phyloP scores from a whole-genome alignment of 305 asterid genomes.

The Fraxinus ornus region DNA sequence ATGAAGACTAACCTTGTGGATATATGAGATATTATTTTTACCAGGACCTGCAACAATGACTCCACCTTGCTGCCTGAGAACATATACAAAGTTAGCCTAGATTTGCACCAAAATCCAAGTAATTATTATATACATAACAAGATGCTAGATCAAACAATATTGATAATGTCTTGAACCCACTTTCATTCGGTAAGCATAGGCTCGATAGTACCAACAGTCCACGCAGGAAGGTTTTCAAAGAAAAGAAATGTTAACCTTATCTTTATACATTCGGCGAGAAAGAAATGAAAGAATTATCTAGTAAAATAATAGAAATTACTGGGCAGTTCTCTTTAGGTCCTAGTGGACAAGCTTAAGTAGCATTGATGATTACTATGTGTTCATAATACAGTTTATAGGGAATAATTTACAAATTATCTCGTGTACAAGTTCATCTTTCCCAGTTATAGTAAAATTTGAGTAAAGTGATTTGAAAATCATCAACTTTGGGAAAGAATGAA shows the following conservation, averaged over 20 bases:
- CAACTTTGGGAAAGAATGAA: neutral
- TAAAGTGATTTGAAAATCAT: neutral
- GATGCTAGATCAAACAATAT: neutral
- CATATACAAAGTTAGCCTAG: conserved; percentile 10
- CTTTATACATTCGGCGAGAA: neutral
- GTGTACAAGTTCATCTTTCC: neutral
- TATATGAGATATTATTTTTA: conserved; percentile 62
- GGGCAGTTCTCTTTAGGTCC: neutral
- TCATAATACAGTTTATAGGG: neutral
- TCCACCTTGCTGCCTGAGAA: conserved; percentile 91
- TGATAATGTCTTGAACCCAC: neutral
- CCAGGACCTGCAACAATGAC: conserved; percentile 92
- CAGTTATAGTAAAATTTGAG: neutral
- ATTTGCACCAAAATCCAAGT: neutral
- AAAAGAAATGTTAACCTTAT: neutral
- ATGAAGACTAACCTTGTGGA: conserved; percentile 64
- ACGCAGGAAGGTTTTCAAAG: neutral
- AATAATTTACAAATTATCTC: neutral
- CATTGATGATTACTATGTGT: neutral
- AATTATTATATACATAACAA: neutral
- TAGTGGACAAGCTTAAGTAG: neutral
- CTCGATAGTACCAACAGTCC: neutral
- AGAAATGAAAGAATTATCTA: neutral
- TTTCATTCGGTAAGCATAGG: neutral
- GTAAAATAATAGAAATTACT: neutral